These are phyloP conservation scores for Dactylellina drechsleri DNA, from an alignment of 2,329 filamentous ascomycete genomes.

Conservation along the genomic window DNA sequence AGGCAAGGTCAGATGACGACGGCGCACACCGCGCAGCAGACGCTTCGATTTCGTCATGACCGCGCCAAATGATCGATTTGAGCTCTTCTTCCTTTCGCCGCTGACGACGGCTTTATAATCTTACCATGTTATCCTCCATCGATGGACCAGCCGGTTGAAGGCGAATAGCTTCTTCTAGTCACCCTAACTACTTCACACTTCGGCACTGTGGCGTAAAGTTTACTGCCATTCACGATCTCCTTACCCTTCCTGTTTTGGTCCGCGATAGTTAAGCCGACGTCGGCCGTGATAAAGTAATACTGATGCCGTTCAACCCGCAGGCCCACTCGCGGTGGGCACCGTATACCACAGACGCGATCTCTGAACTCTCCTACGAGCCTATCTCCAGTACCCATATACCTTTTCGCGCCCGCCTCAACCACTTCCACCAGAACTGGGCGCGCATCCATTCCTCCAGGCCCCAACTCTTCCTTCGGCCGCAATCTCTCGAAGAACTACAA, in stretches of 20 bases:
- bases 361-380: conserved; percentile 57
- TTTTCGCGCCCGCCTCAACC: conserved; percentile 77
- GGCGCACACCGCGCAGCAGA: conserved; percentile 2
- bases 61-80: conserved; percentile 44
- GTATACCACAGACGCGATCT: conserved; percentile 56
- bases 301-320: conserved; percentile 57
- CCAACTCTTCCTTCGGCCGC: conserved; percentile 88
- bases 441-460: conserved; percentile 88
- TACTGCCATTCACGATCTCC: not conserved
- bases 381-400: conserved; percentile 65
- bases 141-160: conserved; percentile 33
- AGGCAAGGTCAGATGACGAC: conserved; percentile 1
- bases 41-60: conserved; percentile 51
- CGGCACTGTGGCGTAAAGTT: no score
- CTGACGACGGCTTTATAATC: conserved; percentile 20
- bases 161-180: not conserved
- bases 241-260: not conserved
- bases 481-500: conserved; percentile 81
- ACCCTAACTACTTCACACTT: not conserved
- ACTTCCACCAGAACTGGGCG: conserved; percentile 93
- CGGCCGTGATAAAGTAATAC: not conserved
- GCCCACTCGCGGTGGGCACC: conserved; percentile 58
- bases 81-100: not conserved
- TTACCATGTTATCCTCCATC: conserved; percentile 17
- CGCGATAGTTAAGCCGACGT: not conserved